phyloP scores from a whole-genome alignment of 371 early-diverging fungal species.

The Massospora cicadina region DNA sequence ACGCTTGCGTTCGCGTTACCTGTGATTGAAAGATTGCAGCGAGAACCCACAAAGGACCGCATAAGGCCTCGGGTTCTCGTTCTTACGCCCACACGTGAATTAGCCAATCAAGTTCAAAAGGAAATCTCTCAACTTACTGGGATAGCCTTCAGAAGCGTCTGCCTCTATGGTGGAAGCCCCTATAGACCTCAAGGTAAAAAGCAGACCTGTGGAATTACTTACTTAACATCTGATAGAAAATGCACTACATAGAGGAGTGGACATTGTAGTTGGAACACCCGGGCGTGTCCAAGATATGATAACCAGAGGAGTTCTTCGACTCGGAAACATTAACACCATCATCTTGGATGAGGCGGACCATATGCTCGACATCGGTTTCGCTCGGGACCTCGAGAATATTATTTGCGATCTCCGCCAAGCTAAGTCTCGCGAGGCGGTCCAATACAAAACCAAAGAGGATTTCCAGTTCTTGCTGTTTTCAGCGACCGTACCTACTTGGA shows the following conservation, averaged over 20 bases:
- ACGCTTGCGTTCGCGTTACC: constrained; percentile 82
- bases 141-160: constrained; percentile 23
- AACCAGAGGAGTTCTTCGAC: constrained; percentile 61
- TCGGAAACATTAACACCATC: constrained; percentile 50
- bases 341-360: constrained; percentile 94
- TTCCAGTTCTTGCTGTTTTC: constrained; percentile 77
- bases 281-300: constrained; percentile 93
- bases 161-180: constrained; percentile 57
- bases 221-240: constrained; percentile 14
- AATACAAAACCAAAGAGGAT: constrained; percentile 11
- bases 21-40: constrained; percentile 45
- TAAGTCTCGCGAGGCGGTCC: constrained; percentile 22
- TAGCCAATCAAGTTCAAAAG: constrained; percentile 76
- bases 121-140: constrained; percentile 51
- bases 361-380: constrained; percentile 93
- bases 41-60: constrained; percentile 26
- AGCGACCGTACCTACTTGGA: constrained; percentile 74
- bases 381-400: constrained; percentile 77
- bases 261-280: constrained; percentile 94
- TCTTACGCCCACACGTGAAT: constrained; percentile 88
- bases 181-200: constrained; percentile 47
- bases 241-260: constrained; percentile 72
- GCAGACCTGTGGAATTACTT: neutral
- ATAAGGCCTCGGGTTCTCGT: constrained; percentile 72
- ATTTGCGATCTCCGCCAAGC: constrained; percentile 52